These are phyloP conservation scores for Reticulascus tulasneorum DNA, from an alignment of 2,329 filamentous ascomycete genomes.

Conservation along the genomic window DNA sequence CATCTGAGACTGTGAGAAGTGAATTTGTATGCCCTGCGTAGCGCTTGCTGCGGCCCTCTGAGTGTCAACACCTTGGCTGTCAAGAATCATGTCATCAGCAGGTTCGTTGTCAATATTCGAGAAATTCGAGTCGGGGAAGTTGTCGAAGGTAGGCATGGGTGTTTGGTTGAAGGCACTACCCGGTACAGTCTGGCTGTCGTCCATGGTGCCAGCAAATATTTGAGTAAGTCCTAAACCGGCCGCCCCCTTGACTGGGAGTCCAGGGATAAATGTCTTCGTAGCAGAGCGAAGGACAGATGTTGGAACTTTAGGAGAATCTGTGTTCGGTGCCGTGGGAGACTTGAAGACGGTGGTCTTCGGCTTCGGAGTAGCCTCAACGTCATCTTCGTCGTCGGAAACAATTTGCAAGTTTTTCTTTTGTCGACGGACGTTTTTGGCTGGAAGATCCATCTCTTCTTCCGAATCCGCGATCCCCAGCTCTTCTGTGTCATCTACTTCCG, in stretches of 20 bases:
- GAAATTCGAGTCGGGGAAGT: conserved; percentile 57
- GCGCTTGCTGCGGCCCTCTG: conserved; percentile 31
- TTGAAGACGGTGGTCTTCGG: conserved; percentile 36
- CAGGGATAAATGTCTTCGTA: conserved; percentile 67
- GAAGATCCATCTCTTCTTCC: conserved; percentile 36
- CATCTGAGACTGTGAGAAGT: conserved; percentile 58
- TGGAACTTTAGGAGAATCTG: conserved; percentile 50
- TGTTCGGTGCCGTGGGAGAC: conserved; percentile 38
- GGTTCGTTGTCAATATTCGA: conserved; percentile 55
- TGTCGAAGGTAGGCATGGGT: conserved; percentile 54
- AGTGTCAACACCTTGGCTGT: conserved; percentile 39
- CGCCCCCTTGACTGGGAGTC: conserved; percentile 56
- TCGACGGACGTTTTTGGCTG: conserved; percentile 39
- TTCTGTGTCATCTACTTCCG: conserved; percentile 19
- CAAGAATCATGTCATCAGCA: conserved; percentile 47
- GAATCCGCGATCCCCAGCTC: conserved; percentile 24
- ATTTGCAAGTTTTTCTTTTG: conserved; percentile 47
- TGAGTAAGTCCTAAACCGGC: conserved; percentile 76
- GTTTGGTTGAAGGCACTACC: conserved; percentile 32
- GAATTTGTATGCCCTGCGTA: conserved; percentile 47
- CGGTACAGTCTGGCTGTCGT: conserved; percentile 48
- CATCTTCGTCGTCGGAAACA: conserved; percentile 51
- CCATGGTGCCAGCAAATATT: conserved; percentile 88
- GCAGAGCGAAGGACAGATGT: conserved; percentile 65
- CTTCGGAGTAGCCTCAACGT: conserved; percentile 43